Base-by-base conservation (phyloP, 1,284 basidiomycete species). In the Calocybe gambosa region DNA sequence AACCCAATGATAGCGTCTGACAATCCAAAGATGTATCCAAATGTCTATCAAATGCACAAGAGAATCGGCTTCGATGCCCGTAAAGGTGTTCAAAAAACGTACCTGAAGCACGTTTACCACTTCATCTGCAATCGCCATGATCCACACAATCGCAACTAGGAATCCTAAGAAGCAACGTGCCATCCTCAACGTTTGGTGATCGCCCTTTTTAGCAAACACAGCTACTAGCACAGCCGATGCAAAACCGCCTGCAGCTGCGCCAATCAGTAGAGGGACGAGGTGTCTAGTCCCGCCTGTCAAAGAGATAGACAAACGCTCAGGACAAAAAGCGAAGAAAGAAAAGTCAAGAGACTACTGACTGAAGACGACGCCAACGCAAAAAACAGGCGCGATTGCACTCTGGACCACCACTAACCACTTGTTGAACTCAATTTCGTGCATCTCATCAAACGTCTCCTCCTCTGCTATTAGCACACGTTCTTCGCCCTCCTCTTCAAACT, bases 1-100 rank as follows among this genome's bases (percentile, higher is more conserved):
- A 98, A 70, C 2, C 95, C 95, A 44, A 99, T 88, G 60, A 99
- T 95, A 20, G 95, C 94, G 62, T 98, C 92, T n/a, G 90, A 93
- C 19, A 99, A 75, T 0, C 94, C 93, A 56, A 96, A 88, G 47
- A 98, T 89, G 64, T 88, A 82, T 13, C 94, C 95, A 56, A 96
- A 86, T 0, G 91, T 88, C 85, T 95, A 58, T 1, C 58, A 45
- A 3, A 43, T 46, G 19, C 52, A 42, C 39, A n/a, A 23, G 1
- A 31, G 35, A 50, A 43, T 25, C 39, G 43, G 42, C 28, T 36
- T 6, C 5, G 26, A 9, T 13, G 21, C n/a, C 42, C 34, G 5
- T 33, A 41, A 37, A 33, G 15, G n/a, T 23, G 42, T 31, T 39
- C 5, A 23, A 31, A 16, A 7, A 29, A 55, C 73, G 45, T 47